Base-by-base conservation (phyloP, 2,329 filamentous ascomycete genomes). In the Aspergillus tamarii region DNA sequence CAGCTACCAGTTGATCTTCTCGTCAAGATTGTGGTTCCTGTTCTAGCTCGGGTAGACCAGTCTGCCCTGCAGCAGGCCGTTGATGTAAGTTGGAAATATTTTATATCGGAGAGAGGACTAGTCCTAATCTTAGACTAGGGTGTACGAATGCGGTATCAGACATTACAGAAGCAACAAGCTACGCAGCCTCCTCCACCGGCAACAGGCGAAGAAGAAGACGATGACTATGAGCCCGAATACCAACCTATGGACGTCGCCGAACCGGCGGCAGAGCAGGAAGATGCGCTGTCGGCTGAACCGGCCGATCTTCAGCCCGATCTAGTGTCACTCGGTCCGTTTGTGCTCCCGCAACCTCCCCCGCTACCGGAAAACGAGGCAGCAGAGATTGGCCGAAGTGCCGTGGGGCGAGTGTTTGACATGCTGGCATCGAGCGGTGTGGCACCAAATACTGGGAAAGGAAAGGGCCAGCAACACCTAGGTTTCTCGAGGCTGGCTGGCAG, bases 221-320 rank as follows among this genome's bases (percentile, higher is more conserved):
- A 96, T 68, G 92, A 97, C 70, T 97, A 97, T 73, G 94, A 97
- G 72, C 94, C 94, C 0, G 91, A 96, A 73, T 93, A 93, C 69
- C 88, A 90, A 64, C 86, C 90, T 10, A 87, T 88, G 41, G 92
- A 96, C 76, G 62, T 74, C 34, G 52, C 73, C 26, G 71, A 72
- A 3, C 65, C 71, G 45, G 67, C 66, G 23, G 56, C 66, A 1
- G 70, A 69, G 28, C 70, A 73, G 57, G 89, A 87, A 1, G 91
- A 93, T 72, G 91, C 94, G 73, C 89, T 92, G 36, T 79, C 90
- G 56, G 92, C 94, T 77, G 91, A 91, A 74, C 83, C 93, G 16
- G 91, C 94, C 73, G 87, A 87, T 65, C 84, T 89, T 6, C 85
- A 89, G n/a, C 81, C 87, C 4, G 84, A 86, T 48, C 75, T 84